Evolutionary conservation across 2,329 filamentous ascomycete species (phyloP), one percentile per base, ranked within the genome.

Genomic region (Penicillium expansum): DNA sequence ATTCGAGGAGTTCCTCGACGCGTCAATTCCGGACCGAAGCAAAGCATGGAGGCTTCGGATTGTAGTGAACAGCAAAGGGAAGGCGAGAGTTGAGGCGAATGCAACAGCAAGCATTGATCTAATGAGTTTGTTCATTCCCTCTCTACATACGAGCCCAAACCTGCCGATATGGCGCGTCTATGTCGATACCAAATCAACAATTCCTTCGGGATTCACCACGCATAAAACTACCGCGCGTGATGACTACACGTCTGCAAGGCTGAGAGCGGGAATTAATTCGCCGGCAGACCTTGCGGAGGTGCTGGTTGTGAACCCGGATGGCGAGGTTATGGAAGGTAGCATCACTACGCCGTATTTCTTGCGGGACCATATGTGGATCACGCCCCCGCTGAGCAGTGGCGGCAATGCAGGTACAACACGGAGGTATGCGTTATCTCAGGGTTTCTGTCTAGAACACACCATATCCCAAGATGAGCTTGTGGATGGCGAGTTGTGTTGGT

Each of bases 351-450:
- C 90, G 0, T 97, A 93, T 72, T 89, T 97, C 63, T 90, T 83
- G 79, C 85, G 90, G 43, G 61, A 60, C 14, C 45, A 30, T 22
- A 47, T 51, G 48, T 61, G 48, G 42, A 38, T 56, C 35, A 52
- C 50, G 4, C 39, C 48, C 16, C 44, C 49, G 24, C 37, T 90
- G n/a, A 83, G 81, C 2, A 87, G 85, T 57, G 93, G 93, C 41
- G 92, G 92, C 0, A 91, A 95, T 70, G 82, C 87, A 52, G 92
- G 92, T 0, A 94, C 90, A 7, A 91, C 89, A 6, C 83, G 93
- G 62, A 80, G 90, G 56, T 96, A 91, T 87, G 89, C 91, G n/a
- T 71, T 97, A 41, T 83, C 88, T 58, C 83, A 79, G 53, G 81
- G 83, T 0, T 76, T 94, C 43, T 92, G 84, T 52, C 78, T 81